These are phyloP conservation scores for Penicillium cinerascens DNA, from an alignment of 495 filamentous ascomycete species.

Conservation along the genomic window DNA sequence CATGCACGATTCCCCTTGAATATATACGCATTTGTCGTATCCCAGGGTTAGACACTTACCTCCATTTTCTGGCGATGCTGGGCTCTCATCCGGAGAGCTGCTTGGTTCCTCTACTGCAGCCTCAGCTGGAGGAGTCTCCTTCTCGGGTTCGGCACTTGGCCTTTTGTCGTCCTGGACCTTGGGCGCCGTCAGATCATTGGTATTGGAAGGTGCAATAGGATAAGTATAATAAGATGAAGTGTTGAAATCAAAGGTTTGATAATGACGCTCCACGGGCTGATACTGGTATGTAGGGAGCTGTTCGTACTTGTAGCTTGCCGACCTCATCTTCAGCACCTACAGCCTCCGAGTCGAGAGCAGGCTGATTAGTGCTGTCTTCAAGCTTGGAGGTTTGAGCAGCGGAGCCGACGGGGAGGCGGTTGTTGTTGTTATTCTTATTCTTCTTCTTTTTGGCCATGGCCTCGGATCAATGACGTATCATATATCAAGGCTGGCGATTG, in stretches of 20 bases:
- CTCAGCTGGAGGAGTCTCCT: constrained; percentile 22
- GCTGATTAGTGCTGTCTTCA: constrained; percentile 14
- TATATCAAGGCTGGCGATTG: constrained; percentile 23
- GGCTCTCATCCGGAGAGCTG: constrained; percentile 20
- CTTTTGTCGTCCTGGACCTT: constrained; percentile 40
- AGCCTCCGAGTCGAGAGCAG: constrained; percentile 28
- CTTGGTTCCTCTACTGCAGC: constrained; percentile 12
- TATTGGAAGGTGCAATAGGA: constrained; percentile 29
- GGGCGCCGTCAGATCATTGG: constrained; percentile 37
- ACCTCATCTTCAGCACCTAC: constrained; percentile 34
- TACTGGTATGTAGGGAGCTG: constrained; percentile 38
- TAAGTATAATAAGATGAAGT: constrained; percentile 34
- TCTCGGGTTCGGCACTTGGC: constrained; percentile 25
- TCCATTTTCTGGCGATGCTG: constrained; percentile 25
- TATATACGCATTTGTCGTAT: neutral
- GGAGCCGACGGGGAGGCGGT: constrained; percentile 27
- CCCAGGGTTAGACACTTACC: constrained; percentile 21
- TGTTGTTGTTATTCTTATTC: constrained; percentile 37
- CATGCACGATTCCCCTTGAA: neutral
- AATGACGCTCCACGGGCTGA: constrained; percentile 35
- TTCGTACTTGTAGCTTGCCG: constrained; percentile 41
- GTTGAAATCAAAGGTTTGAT: constrained; percentile 39
- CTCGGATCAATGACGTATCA: constrained; percentile 34
- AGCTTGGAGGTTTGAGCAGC: constrained; percentile 24
- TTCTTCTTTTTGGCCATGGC: constrained; percentile 36